Conservation (phyloP, 192 early-diverging fungal species). For the Linnemannia schmuckeri region DNA sequence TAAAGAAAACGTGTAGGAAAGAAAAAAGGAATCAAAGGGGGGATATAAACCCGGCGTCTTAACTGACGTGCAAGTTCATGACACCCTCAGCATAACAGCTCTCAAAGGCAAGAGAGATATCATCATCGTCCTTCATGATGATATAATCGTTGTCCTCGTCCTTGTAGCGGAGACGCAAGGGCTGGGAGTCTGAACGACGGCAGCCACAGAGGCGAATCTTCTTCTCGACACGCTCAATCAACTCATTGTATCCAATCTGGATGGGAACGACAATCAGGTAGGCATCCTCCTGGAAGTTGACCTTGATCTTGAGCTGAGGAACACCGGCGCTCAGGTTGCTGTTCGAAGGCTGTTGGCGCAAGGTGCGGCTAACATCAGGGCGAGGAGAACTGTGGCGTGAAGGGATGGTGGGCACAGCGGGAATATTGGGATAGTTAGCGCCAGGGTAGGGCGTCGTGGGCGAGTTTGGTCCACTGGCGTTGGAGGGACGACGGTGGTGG, state of each 20-base stretch:
- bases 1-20: neutral
- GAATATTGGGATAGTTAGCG: slow-evolving; percentile 28
- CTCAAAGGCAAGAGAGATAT: slow-evolving; percentile 95
- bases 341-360: slow-evolving; percentile 50
- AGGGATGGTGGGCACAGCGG: slow-evolving; percentile 38
- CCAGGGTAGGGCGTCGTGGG: slow-evolving; percentile 34
- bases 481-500: slow-evolving; percentile 44
- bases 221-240: slow-evolving; percentile 86
- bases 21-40: neutral
- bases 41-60: neutral
- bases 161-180: slow-evolving; percentile 85
- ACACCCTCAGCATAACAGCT: slow-evolving; percentile 59
- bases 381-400: slow-evolving; percentile 44
- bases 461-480: slow-evolving; percentile 52
- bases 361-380: slow-evolving; percentile 38
- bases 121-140: slow-evolving; percentile 88
- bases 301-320: slow-evolving; percentile 84
- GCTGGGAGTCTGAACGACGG: slow-evolving; percentile 65
- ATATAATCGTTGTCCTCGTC: slow-evolving; percentile 96
- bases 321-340: slow-evolving; percentile 54
- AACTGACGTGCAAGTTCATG: slow-evolving; percentile 69
- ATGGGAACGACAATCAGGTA: slow-evolving; percentile 90
- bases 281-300: slow-evolving; percentile 89
- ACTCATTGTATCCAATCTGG: slow-evolving; percentile 79
- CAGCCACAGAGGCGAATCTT: slow-evolving; percentile 89